These are phyloP conservation scores for Zygoascus ofunaensis DNA, from an alignment of 805 yeast species.

Conservation along the genomic window DNA sequence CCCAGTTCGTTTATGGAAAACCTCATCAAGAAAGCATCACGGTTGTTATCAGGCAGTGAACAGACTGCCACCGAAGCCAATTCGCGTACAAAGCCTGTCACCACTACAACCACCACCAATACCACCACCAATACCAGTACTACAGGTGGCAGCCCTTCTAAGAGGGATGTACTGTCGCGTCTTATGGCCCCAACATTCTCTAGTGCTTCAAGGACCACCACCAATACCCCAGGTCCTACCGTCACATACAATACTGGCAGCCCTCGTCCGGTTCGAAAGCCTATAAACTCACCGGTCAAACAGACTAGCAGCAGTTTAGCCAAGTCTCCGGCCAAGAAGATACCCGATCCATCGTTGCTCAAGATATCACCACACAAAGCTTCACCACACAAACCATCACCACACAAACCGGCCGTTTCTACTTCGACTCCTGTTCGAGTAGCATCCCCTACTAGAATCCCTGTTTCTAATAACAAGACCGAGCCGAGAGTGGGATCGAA, in stretches of 20 bases:
- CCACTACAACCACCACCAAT: no score
- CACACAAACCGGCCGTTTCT: background rate
- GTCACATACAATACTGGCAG: background rate
- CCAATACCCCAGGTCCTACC: background rate
- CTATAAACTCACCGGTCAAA: slow-evolving; percentile 3
- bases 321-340: background rate
- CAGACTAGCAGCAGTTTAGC: background rate
- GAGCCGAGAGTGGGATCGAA: slow-evolving; percentile 2
- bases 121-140: no score
- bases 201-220: slow-evolving; percentile 8
- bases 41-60: background rate
- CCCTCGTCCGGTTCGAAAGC: background rate
- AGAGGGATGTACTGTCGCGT: slow-evolving; percentile 6
- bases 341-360: background rate
- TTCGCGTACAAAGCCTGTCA: no score
- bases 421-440: background rate
- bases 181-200: slow-evolving; percentile 17
- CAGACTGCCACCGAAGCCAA: no score
- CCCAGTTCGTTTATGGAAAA: background rate
- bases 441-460: background rate
- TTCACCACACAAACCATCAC: background rate
- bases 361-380: background rate
- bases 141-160: background rate
- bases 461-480: background rate
- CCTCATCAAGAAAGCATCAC: background rate